Percentiles rank a stretch among this genome's conserved stretches.
These are phyloP conservation scores for Butyriboletus loyo DNA, from an alignment of 768 basidiomycete genomes.

Conservation along the genomic window DNA sequence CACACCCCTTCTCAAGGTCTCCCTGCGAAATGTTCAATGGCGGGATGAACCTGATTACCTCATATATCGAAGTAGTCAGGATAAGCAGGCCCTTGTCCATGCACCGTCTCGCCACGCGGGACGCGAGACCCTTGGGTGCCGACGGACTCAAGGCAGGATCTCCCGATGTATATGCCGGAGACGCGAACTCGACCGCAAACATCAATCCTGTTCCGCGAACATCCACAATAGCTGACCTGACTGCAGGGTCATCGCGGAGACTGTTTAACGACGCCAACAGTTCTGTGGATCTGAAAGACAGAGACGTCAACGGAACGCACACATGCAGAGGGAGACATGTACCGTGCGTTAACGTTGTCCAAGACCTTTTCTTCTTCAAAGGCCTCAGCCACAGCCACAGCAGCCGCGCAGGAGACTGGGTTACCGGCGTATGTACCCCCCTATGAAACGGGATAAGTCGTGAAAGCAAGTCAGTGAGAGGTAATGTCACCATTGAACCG, in stretches of 20 bases:
- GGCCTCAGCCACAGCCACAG: conserved; percentile 72
- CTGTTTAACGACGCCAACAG: conserved; percentile 59
- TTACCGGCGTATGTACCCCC: conserved; percentile 94
- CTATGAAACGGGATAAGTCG: conserved; percentile 33
- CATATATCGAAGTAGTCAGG: conserved; percentile 86
- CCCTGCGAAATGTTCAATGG: conserved; percentile 75
- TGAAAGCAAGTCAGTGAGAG: not conserved
- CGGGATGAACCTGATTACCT: conserved; percentile 91
- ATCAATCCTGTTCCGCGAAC: conserved; percentile 88
- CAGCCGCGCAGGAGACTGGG: conserved; percentile 89
- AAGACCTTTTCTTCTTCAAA: conserved; percentile 80
- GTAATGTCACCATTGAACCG: conserved; percentile 65
- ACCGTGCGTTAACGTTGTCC: conserved; percentile 75
- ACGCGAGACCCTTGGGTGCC: conserved; percentile 56
- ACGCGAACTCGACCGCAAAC: conserved; percentile 78
- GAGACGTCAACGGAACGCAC: not conserved
- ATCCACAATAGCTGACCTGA: conserved; percentile 68
- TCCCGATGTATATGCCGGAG: conserved; percentile 51
- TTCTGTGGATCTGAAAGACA: conserved; percentile 58
- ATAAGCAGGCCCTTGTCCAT: conserved; percentile 84
- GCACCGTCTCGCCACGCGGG: conserved; percentile 72
- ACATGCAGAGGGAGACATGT: conserved; percentile 9
- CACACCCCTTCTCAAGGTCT: conserved; percentile 68
- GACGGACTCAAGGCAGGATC: conserved; percentile 41
- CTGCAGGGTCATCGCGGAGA: conserved; percentile 50